phyloP scores from a whole-genome alignment of 371 early-diverging fungal genomes.

The Rhizopus stolonifer region DNA sequence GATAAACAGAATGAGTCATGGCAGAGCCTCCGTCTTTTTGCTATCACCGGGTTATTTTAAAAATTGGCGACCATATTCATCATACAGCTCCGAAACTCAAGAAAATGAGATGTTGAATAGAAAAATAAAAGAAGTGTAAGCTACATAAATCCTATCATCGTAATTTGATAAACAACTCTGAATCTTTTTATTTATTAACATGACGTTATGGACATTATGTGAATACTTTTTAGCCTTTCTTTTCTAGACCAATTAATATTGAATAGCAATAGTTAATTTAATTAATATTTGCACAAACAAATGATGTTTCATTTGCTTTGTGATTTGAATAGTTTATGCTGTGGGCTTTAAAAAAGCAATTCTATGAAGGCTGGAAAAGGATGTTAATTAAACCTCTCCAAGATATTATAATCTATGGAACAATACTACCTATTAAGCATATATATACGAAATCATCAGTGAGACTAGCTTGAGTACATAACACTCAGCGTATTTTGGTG shows the following conservation, averaged over 20 bases:
- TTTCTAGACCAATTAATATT: background rate
- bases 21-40: no score
- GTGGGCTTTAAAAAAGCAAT: conserved; percentile 1
- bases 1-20: no score
- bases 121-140: background rate
- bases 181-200: conserved; percentile 6
- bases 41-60: background rate
- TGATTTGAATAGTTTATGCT: conserved; percentile 5
- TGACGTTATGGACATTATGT: conserved; percentile 1
- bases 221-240: conserved; percentile 3
- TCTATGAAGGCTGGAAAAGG: conserved; percentile 5
- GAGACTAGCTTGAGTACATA: conserved; percentile 1
- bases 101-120: conserved; percentile 7
- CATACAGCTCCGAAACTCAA: background rate
- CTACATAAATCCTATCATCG: conserved; percentile 1
- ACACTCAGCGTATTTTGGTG: conserved; percentile 6
- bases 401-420: conserved; percentile 2
- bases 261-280: conserved; percentile 1
- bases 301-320: conserved; percentile 1
- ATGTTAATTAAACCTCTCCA: conserved; percentile 4
- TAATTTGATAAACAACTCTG: conserved; percentile 6
- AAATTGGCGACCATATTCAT: background rate
- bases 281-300: conserved; percentile 1
- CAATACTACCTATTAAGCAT: conserved; percentile 6
- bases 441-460: conserved; percentile 2